Base-by-base conservation (phyloP, 306 rosid genomes). In the Myrica gale region DNA sequence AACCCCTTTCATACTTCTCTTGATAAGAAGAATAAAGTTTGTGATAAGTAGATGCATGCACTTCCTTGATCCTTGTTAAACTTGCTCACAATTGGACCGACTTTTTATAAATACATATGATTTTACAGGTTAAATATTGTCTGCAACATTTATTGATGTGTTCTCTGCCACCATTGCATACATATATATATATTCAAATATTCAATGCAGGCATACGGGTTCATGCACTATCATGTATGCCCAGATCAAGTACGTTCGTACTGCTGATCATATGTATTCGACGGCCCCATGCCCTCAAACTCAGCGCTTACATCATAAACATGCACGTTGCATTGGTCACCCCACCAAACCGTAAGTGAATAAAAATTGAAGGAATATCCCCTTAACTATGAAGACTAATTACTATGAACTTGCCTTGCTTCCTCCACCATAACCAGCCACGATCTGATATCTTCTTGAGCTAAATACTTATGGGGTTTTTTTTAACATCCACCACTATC, bases 41-140 rank as follows among this genome's bases (percentile, higher is more conserved):
- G 21, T 41, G 39, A 39, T 16, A 65, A 7, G 43, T 78, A n/a
- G 61, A 79, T 73, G 70, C 71, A 68, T 50, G 69, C 69, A 41
- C 69, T 74, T 47, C 15, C 19, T 53, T 5, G 5, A 12, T 37
- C 39, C n/a, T 0, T 54, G 17, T 9, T 11, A 10, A 73, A 41
- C 50, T 52, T 41, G 11, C 67, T 58, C 43, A 43, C 37, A 32
- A 2, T 32, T 32, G 37, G 37, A 32, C 37, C 37, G 37, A 32
- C 3, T 32, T 32, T 32, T 32, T 32, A 32, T 32, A 32, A 32
- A 32, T 32, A 32, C 37, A 32, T 0, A 32, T 32, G 37, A 2
- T 2, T 32, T 32, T 32, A 32, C 37, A 26, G 32, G 32, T 26
- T 26, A 26, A 26, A 26, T 26, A 23, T 23, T n/a, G 26, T 26